Base-by-base conservation (phyloP, 2,329 filamentous ascomycete genomes). In the Apiospora pterosperma region DNA sequence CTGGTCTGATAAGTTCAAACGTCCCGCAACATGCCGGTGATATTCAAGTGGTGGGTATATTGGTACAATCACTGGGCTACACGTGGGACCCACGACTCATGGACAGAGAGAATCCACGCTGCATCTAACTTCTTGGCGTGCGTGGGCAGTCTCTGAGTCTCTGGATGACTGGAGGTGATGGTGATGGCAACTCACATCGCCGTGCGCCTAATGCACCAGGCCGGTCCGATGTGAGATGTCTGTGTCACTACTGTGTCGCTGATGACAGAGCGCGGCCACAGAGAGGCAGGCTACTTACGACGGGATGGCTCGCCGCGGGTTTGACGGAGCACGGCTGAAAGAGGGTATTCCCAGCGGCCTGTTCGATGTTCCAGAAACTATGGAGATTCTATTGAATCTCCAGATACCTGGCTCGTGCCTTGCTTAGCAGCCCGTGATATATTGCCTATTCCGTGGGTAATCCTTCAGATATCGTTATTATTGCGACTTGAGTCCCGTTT, bases 101-200 rank as follows among this genome's bases (percentile, higher is more conserved):
- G 16, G 16, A 41, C 41, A 36, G 59, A 61, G 39, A 41, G 59
- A 61, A 61, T 61, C 59, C 59, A 61, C 59, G 36, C 36, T 39
- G 11, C 36, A 39, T 41, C 59, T 61, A 61, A 36, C n/a, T 12
- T 41, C 59, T 61, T 61, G 59, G 59, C 59, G 48, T 34, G 48
- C 34, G 48, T 28, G 48, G 48, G 48, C 48, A 55, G 48, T 55
- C 25, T 55, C 28, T 55, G 48, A 55, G 48, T 55, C 25, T 55
- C 28, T 55, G 48, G 48, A 55, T 55, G 48, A 55, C 48, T 55
- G 48, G 48, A 34, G 28, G 28, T 55, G 48, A 34, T 8, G 48
- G 19, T 16, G 28, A 34, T 34, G 28, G 25, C 48, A 55, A 55
- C 28, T 55, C 28, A 55, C 28, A 55, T 55, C 48, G 48, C 48